Conservation (phyloP, 768 basidiomycete genomes). For the Lentinula raphanica region DNA sequence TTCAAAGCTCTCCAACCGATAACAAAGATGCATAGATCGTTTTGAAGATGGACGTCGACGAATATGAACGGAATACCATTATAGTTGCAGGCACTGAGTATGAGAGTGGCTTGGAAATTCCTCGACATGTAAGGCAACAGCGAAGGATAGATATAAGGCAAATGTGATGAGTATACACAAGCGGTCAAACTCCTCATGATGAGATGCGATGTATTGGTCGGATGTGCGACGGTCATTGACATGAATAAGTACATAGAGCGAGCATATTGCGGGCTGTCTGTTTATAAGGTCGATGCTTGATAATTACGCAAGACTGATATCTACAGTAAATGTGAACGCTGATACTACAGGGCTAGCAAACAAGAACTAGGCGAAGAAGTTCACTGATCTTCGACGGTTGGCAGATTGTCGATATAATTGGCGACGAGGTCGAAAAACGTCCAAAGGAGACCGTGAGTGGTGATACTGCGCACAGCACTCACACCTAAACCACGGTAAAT, state of each 20-base stretch:
- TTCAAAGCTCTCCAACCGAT: too few species aligned
- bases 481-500: constrained; percentile 94
- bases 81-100: too few species aligned
- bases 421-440: constrained; percentile 84
- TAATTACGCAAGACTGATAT: too few species aligned
- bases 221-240: not conserved
- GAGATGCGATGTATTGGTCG: not conserved
- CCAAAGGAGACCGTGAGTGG: constrained; percentile 92
- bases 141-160: too few species aligned
- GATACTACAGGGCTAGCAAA: not conserved
- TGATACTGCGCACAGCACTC: constrained; percentile 86
- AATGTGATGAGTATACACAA: too few species aligned
- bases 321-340: not conserved
- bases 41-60: too few species aligned
- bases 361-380: not conserved
- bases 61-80: too few species aligned
- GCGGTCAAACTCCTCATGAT: too few species aligned
- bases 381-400: constrained; percentile 12
- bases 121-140: too few species aligned
- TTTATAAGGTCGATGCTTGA: not conserved
- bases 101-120: too few species aligned
- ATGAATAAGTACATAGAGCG: not conserved
- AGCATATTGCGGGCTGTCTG: too few species aligned
- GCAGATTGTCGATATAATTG: constrained; percentile 64
- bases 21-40: too few species aligned